Percentiles rank a stretch among this genome's conserved stretches.
These are phyloP conservation scores for Aquilaria agallochum DNA, from an alignment of 441 rosid species.

Conservation along the genomic window DNA sequence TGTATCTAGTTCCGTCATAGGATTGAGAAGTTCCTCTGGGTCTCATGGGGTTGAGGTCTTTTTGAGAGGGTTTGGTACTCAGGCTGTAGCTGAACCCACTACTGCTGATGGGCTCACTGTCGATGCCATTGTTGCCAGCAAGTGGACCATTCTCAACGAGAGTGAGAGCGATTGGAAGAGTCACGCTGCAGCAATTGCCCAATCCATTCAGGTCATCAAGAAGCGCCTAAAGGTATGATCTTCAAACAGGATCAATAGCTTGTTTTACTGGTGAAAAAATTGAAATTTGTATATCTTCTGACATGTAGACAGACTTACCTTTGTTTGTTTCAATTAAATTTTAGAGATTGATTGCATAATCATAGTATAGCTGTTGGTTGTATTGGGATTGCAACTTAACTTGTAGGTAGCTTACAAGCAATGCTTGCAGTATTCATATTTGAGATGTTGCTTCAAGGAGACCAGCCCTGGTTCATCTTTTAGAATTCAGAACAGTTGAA, in stretches of 20 bases:
- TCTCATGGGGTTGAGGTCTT: slow-evolving; percentile 6
- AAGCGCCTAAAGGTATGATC: slow-evolving; percentile 72
- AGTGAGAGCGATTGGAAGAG: slow-evolving; percentile 88
- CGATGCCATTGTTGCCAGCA: slow-evolving; percentile 63
- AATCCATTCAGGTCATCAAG: slow-evolving; percentile 87
- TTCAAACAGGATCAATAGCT: not conserved
- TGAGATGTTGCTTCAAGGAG: no score
- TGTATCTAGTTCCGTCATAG: slow-evolving; percentile 7
- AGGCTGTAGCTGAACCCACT: slow-evolving; percentile 44
- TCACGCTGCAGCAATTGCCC: slow-evolving; percentile 90
- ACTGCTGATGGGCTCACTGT: slow-evolving; percentile 83
- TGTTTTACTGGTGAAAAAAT: no score
- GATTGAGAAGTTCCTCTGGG: not conserved
- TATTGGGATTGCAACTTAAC: no score
- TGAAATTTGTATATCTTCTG: no score
- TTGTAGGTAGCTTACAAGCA: no score
- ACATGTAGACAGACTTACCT: no score
- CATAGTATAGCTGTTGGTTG: no score
- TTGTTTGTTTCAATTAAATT: no score
- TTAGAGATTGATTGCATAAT: no score
- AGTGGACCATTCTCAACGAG: slow-evolving; percentile 81
- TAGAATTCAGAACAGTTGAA: no score
- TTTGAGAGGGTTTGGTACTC: slow-evolving; percentile 30
- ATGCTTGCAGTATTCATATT: no score
- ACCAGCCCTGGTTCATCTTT: no score